Percentiles rank a stretch among this genome's conserved stretches.
phyloP scores from a whole-genome alignment of 1,284 basidiomycete species.

The Pseudomicrostroma phylloplanum region DNA sequence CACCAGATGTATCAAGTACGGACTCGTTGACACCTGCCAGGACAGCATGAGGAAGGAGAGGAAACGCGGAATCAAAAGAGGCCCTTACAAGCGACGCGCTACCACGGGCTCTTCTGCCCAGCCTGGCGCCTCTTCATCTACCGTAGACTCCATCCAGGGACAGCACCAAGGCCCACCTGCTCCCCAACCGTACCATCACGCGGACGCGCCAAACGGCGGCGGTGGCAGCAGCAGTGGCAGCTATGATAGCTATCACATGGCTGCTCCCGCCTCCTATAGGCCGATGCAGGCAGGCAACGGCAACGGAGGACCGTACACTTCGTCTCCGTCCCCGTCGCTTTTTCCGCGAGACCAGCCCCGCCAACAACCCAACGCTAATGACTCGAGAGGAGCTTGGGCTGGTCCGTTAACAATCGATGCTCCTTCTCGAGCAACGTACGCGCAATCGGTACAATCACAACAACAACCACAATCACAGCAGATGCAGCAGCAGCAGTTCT shows the following conservation, averaged over 20 bases:
- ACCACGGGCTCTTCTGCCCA: conserved; percentile 23
- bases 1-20: conserved; percentile 77
- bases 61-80: conserved; percentile 76
- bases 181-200: conserved; percentile 13
- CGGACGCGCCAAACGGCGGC: conserved; percentile 7
- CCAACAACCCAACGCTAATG: background rate
- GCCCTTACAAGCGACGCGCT: conserved; percentile 72
- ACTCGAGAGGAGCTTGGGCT: conserved; percentile 1
- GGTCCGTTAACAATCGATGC: background rate
- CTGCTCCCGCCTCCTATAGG: conserved; percentile 1
- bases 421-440: background rate
- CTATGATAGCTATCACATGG: conserved; percentile 2
- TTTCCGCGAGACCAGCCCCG: conserved; percentile 8
- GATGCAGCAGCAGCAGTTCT: background rate
- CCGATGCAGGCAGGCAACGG: background rate
- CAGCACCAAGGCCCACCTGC: conserved; percentile 8
- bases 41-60: conserved; percentile 76
- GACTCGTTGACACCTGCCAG: conserved; percentile 69
- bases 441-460: conserved; percentile 2
- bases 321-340: background rate
- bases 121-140: background rate
- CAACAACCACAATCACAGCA: background rate
- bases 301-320: background rate
- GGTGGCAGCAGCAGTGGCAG: conserved; percentile 7
- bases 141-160: background rate